Evolutionary conservation across 345 rosid genomes (phyloP).

Genomic region (Angophora floribunda): DNA sequence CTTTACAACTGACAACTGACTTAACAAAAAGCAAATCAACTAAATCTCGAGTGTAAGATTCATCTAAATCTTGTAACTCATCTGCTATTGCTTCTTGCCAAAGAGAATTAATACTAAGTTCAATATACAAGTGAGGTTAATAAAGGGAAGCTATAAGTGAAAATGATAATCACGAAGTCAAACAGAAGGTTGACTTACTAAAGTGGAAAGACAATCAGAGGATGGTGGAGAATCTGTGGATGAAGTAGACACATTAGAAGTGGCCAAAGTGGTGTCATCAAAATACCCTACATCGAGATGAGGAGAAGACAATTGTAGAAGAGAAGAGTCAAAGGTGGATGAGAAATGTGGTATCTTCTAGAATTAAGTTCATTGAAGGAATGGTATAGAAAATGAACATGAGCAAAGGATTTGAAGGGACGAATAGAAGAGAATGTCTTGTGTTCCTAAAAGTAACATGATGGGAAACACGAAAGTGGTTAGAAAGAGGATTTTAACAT

Average conservation of each 20-base stretch:
- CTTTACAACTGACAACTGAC: too few species aligned
- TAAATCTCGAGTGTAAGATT: too few species aligned
- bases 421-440: background rate
- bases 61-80: background rate
- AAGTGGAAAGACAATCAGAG: background rate
- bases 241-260: background rate
- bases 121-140: background rate
- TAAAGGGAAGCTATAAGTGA: background rate
- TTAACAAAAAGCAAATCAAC: too few species aligned
- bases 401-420: background rate
- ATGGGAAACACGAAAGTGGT: background rate
- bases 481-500: background rate
- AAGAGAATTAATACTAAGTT: background rate
- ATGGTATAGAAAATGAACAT: background rate
- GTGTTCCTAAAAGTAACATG: background rate
- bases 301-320: background rate
- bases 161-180: background rate
- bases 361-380: background rate
- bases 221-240: background rate
- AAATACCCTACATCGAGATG: background rate
- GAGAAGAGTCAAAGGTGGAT: background rate
- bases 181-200: background rate
- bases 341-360: background rate
- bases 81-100: background rate
- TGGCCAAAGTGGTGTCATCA: background rate